These are phyloP conservation scores for Candida sp. DNA, from an alignment of 1,139 yeast species.

Conservation along the genomic window DNA sequence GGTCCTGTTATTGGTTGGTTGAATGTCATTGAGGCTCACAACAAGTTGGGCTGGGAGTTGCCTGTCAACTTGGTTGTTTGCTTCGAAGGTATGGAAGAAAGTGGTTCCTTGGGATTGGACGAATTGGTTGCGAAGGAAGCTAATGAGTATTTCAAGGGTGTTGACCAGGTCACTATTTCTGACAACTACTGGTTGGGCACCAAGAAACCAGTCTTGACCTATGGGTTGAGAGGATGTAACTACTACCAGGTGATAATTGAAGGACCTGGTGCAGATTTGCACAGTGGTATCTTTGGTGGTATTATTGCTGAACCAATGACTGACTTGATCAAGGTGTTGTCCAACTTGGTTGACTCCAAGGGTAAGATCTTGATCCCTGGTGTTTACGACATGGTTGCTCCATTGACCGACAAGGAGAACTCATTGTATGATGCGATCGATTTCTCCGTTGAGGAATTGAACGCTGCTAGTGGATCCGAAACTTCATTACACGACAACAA, in stretches of 20 bases:
- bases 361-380: constrained; percentile 93
- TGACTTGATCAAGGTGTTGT: constrained; percentile 79
- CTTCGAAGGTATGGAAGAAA: constrained; percentile 99
- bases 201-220: constrained; percentile 93
- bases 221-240: constrained; percentile 96
- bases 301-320: constrained; percentile 98
- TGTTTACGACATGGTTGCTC: constrained; percentile 92
- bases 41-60: constrained; percentile 78
- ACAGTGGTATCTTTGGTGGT: constrained; percentile 98
- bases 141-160: constrained; percentile 75
- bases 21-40: constrained; percentile 90
- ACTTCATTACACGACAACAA: constrained; percentile 80
- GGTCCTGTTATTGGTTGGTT: constrained; percentile 99
- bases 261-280: constrained; percentile 98
- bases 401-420: constrained; percentile 81
- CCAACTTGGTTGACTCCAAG: constrained; percentile 74
- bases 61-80: constrained; percentile 94
- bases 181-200: constrained; percentile 99
- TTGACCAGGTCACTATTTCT: constrained; percentile 93
- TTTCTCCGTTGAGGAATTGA: constrained; percentile 82
- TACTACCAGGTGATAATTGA: constrained; percentile 82
- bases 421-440: constrained; percentile 84
- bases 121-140: constrained; percentile 82
- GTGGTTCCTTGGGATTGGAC: constrained; percentile 94
- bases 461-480: constrained; percentile 86